Base-by-base conservation (phyloP, 345 rosid species). In the Heritiera fomes region DNA sequence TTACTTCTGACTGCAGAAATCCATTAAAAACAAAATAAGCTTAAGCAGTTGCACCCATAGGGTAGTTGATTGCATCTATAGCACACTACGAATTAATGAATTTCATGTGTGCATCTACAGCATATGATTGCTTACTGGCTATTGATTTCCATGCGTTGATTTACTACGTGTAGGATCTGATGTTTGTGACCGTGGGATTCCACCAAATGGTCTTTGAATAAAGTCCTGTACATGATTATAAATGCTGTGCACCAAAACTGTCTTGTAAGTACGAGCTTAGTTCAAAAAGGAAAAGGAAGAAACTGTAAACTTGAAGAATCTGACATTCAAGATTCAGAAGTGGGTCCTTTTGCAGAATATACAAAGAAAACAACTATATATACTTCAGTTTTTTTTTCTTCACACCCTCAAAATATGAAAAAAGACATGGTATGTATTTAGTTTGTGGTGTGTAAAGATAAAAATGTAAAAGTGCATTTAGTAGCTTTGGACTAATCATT, bases 191-290 rank as follows among this genome's bases (percentile, higher is more conserved):
- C 81, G 82, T 61, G 65, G 70, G 53, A 63, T 70, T 66, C 53
- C 61, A 55, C 82, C 83, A 52, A 74, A 75, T 75, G 83, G 61
- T 85, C 85, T 84, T 80, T 71, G 77, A 5, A 78, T 80, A 34
- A 50, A 87, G 10, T 83, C 90, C 56, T 85, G 88, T 67, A 81
- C 61, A 68, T 89, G 91, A 68, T 86, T 88, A 81, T 89, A 88
- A 60, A 84, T 88, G 86, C 88, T 86, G 88, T 65, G 76, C 76
- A 80, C 75, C 61, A 63, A 69, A 75, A 69, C 12, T 46, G 75
- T 38, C n/a, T 66, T 6, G 75, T 60, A 49, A 71, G 55, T 56
- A 53, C 12, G 30, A 58, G 72, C 63, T 58, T n/a, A 7, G 20
- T 59, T 23, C 38, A 59, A 45, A 12, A 20, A n/a, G 55, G 1